Evolutionary conservation across 1,284 basidiomycete genomes (phyloP).

Genomic region (Microstroma glucosiphilum): DNA sequence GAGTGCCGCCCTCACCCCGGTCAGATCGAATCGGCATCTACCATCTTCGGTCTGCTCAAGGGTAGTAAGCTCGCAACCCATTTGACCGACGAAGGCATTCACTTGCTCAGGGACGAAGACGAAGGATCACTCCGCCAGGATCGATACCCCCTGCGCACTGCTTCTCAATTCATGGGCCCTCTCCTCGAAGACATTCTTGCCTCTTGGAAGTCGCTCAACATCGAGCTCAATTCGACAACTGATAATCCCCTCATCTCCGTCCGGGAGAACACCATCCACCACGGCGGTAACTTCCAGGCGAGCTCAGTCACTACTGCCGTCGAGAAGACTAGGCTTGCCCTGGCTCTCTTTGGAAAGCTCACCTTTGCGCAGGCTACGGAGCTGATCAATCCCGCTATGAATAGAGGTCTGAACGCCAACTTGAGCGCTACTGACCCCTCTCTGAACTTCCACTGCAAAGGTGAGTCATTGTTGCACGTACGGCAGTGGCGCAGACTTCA

Average conservation of each 20-base stretch:
- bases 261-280: conserved; percentile 9
- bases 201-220: conserved; percentile 11
- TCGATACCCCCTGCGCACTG: conserved; percentile 61
- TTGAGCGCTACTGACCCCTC: conserved; percentile 23
- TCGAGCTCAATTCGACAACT: conserved; percentile 20
- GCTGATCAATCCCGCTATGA: conserved; percentile 55
- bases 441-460: conserved; percentile 72
- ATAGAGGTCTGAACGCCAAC: conserved; percentile 20
- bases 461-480: conserved; percentile 41
- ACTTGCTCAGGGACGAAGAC: conserved; percentile 62
- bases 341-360: conserved; percentile 74
- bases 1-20: conserved; percentile 74
- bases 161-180: conserved; percentile 19
- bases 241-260: conserved; percentile 19
- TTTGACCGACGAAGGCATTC: conserved; percentile 60
- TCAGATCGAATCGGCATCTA: conserved; percentile 56
- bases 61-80: conserved; percentile 64
- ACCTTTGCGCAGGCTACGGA: conserved; percentile 76
- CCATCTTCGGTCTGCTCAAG: conserved; percentile 54
- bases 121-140: conserved; percentile 67
- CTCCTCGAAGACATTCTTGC: conserved; percentile 17
- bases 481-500: background rate
- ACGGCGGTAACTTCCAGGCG: conserved; percentile 20
- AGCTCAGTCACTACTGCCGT: conserved; percentile 77
- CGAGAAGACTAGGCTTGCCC: conserved; percentile 74